These are phyloP conservation scores for Boletus subparvulus DNA, from an alignment of 768 basidiomycete genomes.

Conservation along the genomic window DNA sequence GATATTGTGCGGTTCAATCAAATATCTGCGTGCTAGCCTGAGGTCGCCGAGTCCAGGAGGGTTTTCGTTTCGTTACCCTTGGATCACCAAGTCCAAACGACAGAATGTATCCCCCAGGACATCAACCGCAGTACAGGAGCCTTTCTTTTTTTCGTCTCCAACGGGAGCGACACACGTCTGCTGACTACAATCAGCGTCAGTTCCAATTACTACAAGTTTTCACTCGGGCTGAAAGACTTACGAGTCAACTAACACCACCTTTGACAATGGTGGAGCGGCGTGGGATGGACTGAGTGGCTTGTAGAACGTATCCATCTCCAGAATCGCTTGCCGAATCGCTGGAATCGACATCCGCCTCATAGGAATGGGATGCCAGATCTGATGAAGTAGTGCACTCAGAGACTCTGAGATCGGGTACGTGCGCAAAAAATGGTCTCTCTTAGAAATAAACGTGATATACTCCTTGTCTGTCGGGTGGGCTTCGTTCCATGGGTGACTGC, in stretches of 20 bases:
- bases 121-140: not conserved
- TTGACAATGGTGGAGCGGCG: not conserved
- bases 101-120: not conserved
- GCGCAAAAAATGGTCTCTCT: slow-evolving; percentile 1
- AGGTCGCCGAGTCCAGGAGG: too few species aligned
- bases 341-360: slow-evolving; percentile 17
- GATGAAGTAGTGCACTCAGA: slow-evolving; percentile 6
- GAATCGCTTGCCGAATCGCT: slow-evolving; percentile 14
- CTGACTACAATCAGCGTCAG: slow-evolving; percentile 10
- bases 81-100: not conserved
- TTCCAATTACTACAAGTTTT: not conserved
- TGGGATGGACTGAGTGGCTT: not conserved
- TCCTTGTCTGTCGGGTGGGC: not conserved
- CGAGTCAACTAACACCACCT: slow-evolving; percentile 11
- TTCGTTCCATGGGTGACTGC: slow-evolving; percentile 28
- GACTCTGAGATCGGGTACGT: slow-evolving; percentile 9
- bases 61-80: not conserved
- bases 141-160: not conserved
- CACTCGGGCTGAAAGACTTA: not conserved
- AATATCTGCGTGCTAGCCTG: not conserved
- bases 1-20: not conserved
- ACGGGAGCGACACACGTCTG: slow-evolving; percentile 5
- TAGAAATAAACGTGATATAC: slow-evolving; percentile 1
- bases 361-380: slow-evolving; percentile 16
- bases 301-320: slow-evolving; percentile 18